Evolutionary conservation across 352 stramenopile genomes (phyloP), one percentile per base, ranked within the genome.

Genomic region (Globisporangium solare): DNA sequence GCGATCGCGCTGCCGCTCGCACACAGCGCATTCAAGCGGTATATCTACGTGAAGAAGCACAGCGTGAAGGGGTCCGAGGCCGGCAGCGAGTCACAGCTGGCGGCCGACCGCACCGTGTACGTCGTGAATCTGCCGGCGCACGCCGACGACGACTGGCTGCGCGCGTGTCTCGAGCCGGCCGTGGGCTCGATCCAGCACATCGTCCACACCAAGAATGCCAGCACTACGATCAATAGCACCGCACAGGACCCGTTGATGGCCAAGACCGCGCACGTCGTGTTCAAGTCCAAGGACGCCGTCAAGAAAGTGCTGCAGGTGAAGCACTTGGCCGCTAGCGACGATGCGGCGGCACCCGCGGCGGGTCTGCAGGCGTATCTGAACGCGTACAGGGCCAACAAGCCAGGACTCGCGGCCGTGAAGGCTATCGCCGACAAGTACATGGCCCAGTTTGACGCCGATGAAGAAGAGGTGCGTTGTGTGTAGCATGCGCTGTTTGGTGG

Each of bases 11-110:
- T 94, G 56, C 81, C 79, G 31, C 69, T 89, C 12, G 65, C 73
- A 10, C 61, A 78, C 69, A 80, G 79, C 56, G 68, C 67, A 31
- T 86, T 90, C 61, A 62, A 61, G 24, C 79, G 76, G 51, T 89
- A 87, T 54, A 75, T 94, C 21, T 94, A 89, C 54, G 77, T 72
- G 37, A 94, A 89, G 67, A 72, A 88, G 59, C 83, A 94, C 60
- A 56, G 63, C 22, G 39, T 58, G 47, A 89, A 89, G 54, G 64
- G 78, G 54, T 65, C 40, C 20, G 61, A 79, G 46, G 31, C 46
- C 1, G 57, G 50, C 48, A 57, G 53, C 39, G 78, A 88, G 66
- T 76, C 73, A 8, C 49, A 69, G 22, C 58, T 94, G 27, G 78
- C 76, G 14, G 55, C 73, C 3, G 74, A 81, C n/a, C 77, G 81